These are phyloP conservation scores for Choiromyces venosus DNA, from an alignment of 495 filamentous ascomycete genomes.

Conservation along the genomic window DNA sequence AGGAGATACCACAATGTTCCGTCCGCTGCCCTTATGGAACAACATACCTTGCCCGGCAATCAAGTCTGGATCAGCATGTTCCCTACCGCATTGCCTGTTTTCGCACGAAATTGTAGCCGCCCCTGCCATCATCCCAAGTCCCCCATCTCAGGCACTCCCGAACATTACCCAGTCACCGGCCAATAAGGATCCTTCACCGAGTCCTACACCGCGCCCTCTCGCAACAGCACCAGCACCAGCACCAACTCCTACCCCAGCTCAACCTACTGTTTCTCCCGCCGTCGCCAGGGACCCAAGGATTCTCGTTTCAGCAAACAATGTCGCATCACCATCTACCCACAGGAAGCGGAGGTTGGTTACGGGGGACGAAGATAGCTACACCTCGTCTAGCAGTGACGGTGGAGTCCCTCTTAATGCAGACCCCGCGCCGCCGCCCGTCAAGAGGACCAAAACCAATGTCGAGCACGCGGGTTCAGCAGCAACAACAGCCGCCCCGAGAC, in stretches of 20 bases:
- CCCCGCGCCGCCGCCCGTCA: conserved; percentile 10
- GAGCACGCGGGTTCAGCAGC: conserved; percentile 13
- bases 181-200: conserved; percentile 7
- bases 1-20: conserved; percentile 19
- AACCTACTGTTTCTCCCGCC: background rate
- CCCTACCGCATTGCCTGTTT: conserved; percentile 58
- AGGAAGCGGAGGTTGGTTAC: conserved; percentile 21
- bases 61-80: conserved; percentile 44
- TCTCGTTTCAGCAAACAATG: conserved; percentile 11
- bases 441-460: conserved; percentile 24
- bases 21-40: conserved; percentile 28
- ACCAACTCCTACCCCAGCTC: background rate
- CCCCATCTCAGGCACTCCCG: background rate
- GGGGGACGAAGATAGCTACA: conserved; percentile 13
- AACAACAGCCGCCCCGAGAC: background rate
- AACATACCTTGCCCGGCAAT: conserved; percentile 27
- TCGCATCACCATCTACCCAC: background rate
- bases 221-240: background rate
- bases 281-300: conserved; percentile 26
- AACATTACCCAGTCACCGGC: background rate
- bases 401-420: conserved; percentile 8
- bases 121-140: background rate
- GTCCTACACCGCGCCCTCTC: background rate
- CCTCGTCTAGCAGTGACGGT: conserved; percentile 7
- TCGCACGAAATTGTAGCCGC: conserved; percentile 45